Conservation (phyloP, 371 early-diverging fungal genomes). For the Mortierella sp. region DNA sequence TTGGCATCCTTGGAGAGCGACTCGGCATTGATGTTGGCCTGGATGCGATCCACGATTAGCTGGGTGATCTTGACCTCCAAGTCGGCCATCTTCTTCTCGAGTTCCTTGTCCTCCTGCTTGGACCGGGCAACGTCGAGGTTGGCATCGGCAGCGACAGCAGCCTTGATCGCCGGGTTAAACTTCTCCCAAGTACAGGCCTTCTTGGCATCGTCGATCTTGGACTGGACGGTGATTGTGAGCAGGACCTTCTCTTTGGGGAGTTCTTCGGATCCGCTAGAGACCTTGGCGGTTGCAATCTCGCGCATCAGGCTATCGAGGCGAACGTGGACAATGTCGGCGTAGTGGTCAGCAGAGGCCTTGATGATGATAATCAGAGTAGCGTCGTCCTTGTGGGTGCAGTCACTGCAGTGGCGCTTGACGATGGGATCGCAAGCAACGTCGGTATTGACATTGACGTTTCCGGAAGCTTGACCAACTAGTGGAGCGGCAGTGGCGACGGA, state of each 20-base stretch:
- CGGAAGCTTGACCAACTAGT: neutral
- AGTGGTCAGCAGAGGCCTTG: conserved; percentile 31
- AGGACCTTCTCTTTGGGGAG: conserved; percentile 29
- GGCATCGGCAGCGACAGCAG: conserved; percentile 21
- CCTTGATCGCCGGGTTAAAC: conserved; percentile 29
- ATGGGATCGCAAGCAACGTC: neutral
- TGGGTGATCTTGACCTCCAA: conserved; percentile 26
- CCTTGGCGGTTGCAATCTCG: conserved; percentile 40
- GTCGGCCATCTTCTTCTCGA: conserved; percentile 31
- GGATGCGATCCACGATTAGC: conserved; percentile 25
- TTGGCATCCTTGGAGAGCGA: conserved; percentile 52
- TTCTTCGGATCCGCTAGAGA: conserved; percentile 31
- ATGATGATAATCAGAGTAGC: conserved; percentile 22
- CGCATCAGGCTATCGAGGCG: conserved; percentile 28
- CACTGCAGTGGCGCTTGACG: conserved; percentile 17
- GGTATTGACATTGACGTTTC: neutral
- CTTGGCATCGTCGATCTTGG: conserved; percentile 45
- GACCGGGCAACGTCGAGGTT: conserved; percentile 38
- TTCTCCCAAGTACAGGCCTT: conserved; percentile 25
- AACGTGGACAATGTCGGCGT: conserved; percentile 22
- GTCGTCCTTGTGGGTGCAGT: conserved; percentile 21
- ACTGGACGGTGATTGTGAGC: conserved; percentile 20
- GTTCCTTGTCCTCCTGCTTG: conserved; percentile 40
- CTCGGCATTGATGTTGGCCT: conserved; percentile 39
- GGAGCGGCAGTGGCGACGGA: conserved; percentile 19